Conservation (phyloP, 495 filamentous ascomycete species). For the Geopyxis carbonaria region DNA sequence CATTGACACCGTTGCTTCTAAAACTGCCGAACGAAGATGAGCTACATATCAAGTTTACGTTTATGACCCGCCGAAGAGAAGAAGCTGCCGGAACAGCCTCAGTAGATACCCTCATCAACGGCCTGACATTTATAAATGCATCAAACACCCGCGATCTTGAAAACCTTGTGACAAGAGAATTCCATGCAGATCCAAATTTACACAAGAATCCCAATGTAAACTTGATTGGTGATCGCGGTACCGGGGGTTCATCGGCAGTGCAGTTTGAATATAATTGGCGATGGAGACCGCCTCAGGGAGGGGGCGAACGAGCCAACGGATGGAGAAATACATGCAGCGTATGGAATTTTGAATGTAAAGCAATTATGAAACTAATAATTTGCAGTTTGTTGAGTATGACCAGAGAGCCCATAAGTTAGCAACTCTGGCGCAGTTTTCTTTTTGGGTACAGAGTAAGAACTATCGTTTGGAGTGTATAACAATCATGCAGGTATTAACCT, state of each 20-base stretch:
- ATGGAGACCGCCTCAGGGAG: slow-evolving; percentile 76
- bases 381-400: slow-evolving; percentile 84
- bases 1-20: slow-evolving; percentile 57
- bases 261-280: slow-evolving; percentile 92
- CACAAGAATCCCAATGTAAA: slow-evolving; percentile 95
- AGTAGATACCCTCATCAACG: slow-evolving; percentile 61
- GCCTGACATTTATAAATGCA: slow-evolving; percentile 81
- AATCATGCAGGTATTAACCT: slow-evolving; percentile 2
- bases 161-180: slow-evolving; percentile 83
- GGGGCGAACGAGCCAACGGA: slow-evolving; percentile 62
- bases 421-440: slow-evolving; percentile 78
- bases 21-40: slow-evolving; percentile 84
- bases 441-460: slow-evolving; percentile 71
- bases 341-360: slow-evolving; percentile 20
- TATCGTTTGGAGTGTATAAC: not conserved
- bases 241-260: slow-evolving; percentile 60
- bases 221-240: slow-evolving; percentile 57
- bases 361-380: no score
- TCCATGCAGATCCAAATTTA: slow-evolving; percentile 90
- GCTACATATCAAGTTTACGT: slow-evolving; percentile 78
- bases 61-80: slow-evolving; percentile 59
- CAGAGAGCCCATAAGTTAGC: slow-evolving; percentile 75
- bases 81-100: slow-evolving; percentile 33
- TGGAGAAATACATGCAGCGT: slow-evolving; percentile 92
- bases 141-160: slow-evolving; percentile 74